Base-by-base conservation (phyloP, 1,284 basidiomycete genomes). In the Cryptococcus sp. region DNA sequence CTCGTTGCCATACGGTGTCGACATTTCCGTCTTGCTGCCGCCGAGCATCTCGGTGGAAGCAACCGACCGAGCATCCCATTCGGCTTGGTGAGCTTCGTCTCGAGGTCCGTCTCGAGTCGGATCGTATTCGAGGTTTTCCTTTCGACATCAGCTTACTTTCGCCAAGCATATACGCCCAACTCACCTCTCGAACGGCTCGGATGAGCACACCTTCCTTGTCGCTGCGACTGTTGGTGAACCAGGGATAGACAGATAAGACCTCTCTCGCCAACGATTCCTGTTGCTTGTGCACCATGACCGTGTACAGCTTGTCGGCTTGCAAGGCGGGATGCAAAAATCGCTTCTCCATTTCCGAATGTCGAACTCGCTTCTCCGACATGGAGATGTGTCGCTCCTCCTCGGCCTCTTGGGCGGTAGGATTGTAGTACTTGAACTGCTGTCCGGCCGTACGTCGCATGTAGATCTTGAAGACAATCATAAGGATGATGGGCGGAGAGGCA, bases 401-500 rank as follows among this genome's bases (percentile, higher is more conserved):
- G 26, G 72, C 65, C 55, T 77, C 76, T 31, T 67, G 56, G 1
- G 68, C 62, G 0, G 70, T 65, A 2, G 77, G 75, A 22, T 69
- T 63, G 61, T 74, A 92, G 76, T 83, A 92, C 32, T 78, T 77
- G 81, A 94, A 97, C 19, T 77, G 73, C 3, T 79, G 73, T 50
- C 84, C 77, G 71, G 86, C 87, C 7, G 76, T 78, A 38, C 78
- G 79, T 59, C 80, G 77, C 64, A 92, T 76, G 74, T 87, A 88
- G 51, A 86, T 68, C 74, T 97, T 97, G 82, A 90, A 95, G 39
- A 66, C 74, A 40, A 85, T 47, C 52, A 92, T 76, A 53, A 89
- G 78, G 53, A 92, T 61, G 56, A 91, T 78, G 0, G 90, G 87
- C 0, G 89, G 90, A 16, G 85, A 62, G 3, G 68, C 66, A 5